Evolutionary conservation across 495 filamentous ascomycete genomes (phyloP), one percentile per base, ranked within the genome.

Genomic region (Choiromyces venosus): DNA sequence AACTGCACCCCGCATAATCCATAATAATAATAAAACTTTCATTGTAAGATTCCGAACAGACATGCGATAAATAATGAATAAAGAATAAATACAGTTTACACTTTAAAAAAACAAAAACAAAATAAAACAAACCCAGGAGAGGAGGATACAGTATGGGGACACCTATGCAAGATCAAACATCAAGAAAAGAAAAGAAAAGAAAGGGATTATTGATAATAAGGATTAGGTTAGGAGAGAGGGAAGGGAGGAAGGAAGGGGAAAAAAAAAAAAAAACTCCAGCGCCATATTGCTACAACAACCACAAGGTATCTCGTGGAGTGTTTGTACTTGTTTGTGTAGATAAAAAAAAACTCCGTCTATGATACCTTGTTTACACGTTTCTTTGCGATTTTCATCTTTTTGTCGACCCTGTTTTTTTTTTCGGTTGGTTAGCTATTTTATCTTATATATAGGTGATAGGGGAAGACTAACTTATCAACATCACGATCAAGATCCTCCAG

Each of bases 381-480:
- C 86, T 91, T 96, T 42, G 89, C 93, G 76, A 97, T 86, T 69
- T 88, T 86, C 71, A 97, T 83, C 87, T 99, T 99, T 77, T 87
- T 86, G 67, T 87, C 86, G 65, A 95, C 83, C 67, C 89, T 87
- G 70, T 40, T 72, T 0, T 2, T 35, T 21, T 37, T 44, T 25
- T 70, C 52, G 65, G 69, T n/a, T n/a, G n/a, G 71, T 84, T 72
- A 83, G 82, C 71, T 65, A 77, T 4, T 37, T 25, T 12, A 21
- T 14, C 61, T 66, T 3, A 37, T 71, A 37, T 38, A 61, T 38
- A 18, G 33, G 52, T n/a, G 9, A n/a, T 35, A 66, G 67, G 38
- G 37, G 68, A 73, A 10, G 42, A 71, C 68, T 70, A 52, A 87
- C 86, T 85, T 83, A 73, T 91, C 89, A 6, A 88, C 87, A 85